These are phyloP conservation scores for Ceratocystis lukuohia DNA, from an alignment of 2,329 filamentous ascomycete genomes.

Conservation along the genomic window DNA sequence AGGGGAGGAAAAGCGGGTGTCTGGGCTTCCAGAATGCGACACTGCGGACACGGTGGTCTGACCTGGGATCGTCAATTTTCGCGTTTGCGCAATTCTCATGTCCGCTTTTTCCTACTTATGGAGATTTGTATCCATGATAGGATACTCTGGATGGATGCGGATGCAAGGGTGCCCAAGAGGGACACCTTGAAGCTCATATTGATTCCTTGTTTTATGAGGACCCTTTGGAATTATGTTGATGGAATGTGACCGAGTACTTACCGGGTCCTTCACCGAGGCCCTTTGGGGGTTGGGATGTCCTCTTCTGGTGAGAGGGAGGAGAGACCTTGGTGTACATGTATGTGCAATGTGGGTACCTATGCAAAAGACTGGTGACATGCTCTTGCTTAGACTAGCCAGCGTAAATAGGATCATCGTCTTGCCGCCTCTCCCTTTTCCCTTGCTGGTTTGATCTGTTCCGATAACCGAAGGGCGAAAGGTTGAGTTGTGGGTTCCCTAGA, in stretches of 20 bases:
- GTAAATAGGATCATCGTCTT: not conserved
- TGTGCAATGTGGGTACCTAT: not conserved
- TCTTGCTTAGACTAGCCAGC: not conserved
- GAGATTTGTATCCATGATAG: not conserved
- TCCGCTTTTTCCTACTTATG: not conserved
- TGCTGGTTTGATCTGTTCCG: not conserved
- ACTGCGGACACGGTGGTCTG: slow-evolving; percentile 3
- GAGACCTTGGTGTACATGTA: not conserved
- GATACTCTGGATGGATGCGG: not conserved
- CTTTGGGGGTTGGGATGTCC: not conserved
- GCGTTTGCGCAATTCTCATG: not conserved
- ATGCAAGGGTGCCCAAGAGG: slow-evolving; percentile 8
- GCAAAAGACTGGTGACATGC: not conserved
- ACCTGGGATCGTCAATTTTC: not conserved
- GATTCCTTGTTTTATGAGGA: not conserved
- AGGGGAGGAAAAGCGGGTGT: not conserved
- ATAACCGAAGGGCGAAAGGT: not conserved
- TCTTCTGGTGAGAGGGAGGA: not conserved
- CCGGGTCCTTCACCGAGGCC: not conserved
- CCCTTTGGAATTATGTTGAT: not conserved
- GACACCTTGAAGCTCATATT: not conserved
- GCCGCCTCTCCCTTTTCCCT: not conserved
- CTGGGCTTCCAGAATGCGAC: not conserved
- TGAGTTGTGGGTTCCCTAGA: not conserved
- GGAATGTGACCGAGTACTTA: not conserved